Percentiles rank a stretch among this genome's conserved stretches.
These are phyloP conservation scores for Crithidia expoeki DNA, from an alignment of 208 protist genomes.

Conservation along the genomic window DNA sequence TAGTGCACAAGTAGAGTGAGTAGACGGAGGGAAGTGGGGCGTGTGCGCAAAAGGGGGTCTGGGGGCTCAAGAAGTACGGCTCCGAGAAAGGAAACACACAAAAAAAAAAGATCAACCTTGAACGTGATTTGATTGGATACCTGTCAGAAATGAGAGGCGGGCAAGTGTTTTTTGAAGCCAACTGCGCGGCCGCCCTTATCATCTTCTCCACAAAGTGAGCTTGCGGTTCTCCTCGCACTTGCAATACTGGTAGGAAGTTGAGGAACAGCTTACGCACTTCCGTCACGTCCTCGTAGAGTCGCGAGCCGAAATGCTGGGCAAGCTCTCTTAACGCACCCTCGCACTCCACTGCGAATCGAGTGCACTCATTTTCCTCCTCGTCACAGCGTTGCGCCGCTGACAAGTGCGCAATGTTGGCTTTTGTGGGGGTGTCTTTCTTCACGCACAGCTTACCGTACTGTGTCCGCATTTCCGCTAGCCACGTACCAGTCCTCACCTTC, in stretches of 20 bases:
- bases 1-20: no score
- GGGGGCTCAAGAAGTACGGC: no score
- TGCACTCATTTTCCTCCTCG: conserved; percentile 29
- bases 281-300: conserved; percentile 30
- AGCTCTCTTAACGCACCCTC: conserved; percentile 30
- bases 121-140: no score
- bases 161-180: not conserved
- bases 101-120: no score
- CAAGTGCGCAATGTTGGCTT: conserved; percentile 14
- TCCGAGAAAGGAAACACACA: no score
- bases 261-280: conserved; percentile 24
- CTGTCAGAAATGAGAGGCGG: no score
- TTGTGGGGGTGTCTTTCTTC: conserved; percentile 23
- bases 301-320: conserved; percentile 6
- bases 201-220: not conserved
- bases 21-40: no score
- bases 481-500: conserved; percentile 25
- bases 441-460: conserved; percentile 31
- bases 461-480: not conserved
- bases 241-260: conserved; percentile 42
- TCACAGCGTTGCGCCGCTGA: conserved; percentile 18
- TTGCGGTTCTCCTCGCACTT: conserved; percentile 34
- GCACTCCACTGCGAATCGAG: conserved; percentile 32
- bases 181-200: not conserved
- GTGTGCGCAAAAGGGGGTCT: no score